phyloP scores from a whole-genome alignment of 2,329 filamentous ascomycete species.

The Sclerotiophoma versabilis region DNA sequence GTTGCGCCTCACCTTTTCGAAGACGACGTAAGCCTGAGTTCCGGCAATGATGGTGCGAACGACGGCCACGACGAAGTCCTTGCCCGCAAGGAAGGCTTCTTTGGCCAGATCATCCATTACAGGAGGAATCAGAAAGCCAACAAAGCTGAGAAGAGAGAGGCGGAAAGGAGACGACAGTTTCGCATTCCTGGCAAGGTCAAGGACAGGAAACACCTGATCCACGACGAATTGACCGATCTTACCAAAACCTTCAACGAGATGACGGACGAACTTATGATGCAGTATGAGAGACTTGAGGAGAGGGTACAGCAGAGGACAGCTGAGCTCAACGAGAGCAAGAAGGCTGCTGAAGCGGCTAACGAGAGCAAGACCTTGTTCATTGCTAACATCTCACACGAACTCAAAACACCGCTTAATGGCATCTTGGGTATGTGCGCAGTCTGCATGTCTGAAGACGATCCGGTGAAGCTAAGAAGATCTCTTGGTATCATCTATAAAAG shows the following conservation, averaged over 20 bases:
- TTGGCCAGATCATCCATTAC: constrained; percentile 48
- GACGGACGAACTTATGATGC: constrained; percentile 86
- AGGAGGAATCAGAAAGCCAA: constrained; percentile 43
- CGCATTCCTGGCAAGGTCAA: constrained; percentile 86
- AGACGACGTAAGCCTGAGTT: constrained; percentile 48
- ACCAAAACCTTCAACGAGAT: constrained; percentile 90
- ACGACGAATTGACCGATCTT: constrained; percentile 84
- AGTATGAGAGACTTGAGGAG: constrained; percentile 84
- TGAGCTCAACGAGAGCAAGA: constrained; percentile 87
- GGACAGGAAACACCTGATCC: constrained; percentile 75
- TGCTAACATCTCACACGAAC: constrained; percentile 85
- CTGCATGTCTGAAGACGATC: constrained; percentile 89
- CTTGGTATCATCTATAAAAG: constrained; percentile 90
- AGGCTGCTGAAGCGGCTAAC: constrained; percentile 91
- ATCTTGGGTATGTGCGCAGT: constrained; percentile 94
- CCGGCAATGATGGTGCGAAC: constrained; percentile 47
- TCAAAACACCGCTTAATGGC: constrained; percentile 94
- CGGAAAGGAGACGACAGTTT: constrained; percentile 64
- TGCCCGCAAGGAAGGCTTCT: constrained; percentile 56
- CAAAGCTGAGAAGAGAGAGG: constrained; percentile 48
- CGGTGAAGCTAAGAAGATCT: constrained; percentile 78
- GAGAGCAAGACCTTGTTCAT: constrained; percentile 98
- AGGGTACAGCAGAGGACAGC: constrained; percentile 82
- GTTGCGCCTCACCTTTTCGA: constrained; percentile 70
- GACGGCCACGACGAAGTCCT: constrained; percentile 57